Evolutionary conservation across 1,284 basidiomycete species (phyloP).

Genomic region (Cutaneotrichosporon sp.): DNA sequence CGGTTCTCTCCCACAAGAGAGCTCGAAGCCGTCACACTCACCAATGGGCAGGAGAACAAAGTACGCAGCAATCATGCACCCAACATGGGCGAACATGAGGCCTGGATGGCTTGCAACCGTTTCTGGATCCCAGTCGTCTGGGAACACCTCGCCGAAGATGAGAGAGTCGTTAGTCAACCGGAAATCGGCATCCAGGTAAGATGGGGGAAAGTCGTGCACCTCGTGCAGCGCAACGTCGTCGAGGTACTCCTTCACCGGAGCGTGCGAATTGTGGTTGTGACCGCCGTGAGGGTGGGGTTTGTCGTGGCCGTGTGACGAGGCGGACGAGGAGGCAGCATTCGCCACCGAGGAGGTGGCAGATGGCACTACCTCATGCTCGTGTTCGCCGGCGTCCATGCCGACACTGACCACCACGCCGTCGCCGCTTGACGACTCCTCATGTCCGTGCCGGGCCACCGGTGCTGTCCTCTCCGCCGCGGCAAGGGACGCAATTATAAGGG

Average conservation of each 20-base stretch:
- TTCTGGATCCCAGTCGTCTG: slow-evolving; percentile 30
- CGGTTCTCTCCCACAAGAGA: no score
- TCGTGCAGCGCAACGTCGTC: slow-evolving; percentile 36
- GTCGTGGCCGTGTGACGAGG: background rate
- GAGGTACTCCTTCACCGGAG: slow-evolving; percentile 25
- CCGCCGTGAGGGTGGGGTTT: slow-evolving; percentile 6
- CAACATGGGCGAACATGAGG: slow-evolving; percentile 34
- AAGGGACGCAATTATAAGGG: no score
- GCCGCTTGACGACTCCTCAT: no score
- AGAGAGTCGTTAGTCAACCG: slow-evolving; percentile 31
- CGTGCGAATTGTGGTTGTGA: slow-evolving; percentile 30
- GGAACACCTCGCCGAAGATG: slow-evolving; percentile 41
- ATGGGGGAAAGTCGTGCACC: slow-evolving; percentile 37
- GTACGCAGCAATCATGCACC: slow-evolving; percentile 31
- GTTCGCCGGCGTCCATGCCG: no score
- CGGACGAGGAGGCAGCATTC: background rate
- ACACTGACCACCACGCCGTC: no score
- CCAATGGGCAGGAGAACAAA: slow-evolving; percentile 39
- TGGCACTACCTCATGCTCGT: no score
- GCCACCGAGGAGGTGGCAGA: background rate
- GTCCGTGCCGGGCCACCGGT: no score
- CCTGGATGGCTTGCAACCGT: slow-evolving; percentile 26
- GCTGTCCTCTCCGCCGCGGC: no score
- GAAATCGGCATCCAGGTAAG: slow-evolving; percentile 40
- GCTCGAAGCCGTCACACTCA: no score